Base-by-base conservation (phyloP, 2,329 filamentous ascomycete species). In the Delphinella strobiligena region DNA sequence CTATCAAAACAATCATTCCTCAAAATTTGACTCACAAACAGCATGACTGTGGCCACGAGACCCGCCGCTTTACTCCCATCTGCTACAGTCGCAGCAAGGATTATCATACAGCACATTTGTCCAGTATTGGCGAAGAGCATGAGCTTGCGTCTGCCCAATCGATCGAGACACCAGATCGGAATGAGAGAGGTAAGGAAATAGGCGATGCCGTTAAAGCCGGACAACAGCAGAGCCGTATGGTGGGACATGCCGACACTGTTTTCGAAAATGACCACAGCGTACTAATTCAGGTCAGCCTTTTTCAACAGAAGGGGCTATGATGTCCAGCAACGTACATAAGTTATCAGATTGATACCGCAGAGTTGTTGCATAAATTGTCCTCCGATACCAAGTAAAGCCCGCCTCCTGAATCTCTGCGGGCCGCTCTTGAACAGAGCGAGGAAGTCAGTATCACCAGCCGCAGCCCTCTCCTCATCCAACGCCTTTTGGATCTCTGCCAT, bases 141-240 rank as follows among this genome's bases (percentile, higher is more conserved):
- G 54, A n/a, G n/a, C n/a, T n/a, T n/a, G 10, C 62, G 53, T 19
- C 62, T 56, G 9, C 62, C 79, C 3, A 79, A 72, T 1, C 73
- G 69, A 56, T 82, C 78, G 29, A 81, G 75, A 33, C 63, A 14
- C 45, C 66, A 56, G 41, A 41, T 43, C 9, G 44, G 44, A 5
- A 46, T 43, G 33, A 46, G 43, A 60, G 58, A 61, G 2, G 58
- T 57, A 18, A 61, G 52, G 51, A 56, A 62, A 44, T 61, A 62
- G 43, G 61, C 59, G 2, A 60, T 62, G n/a, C 64, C 48, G 51
- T 61, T 24, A 32, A 53, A 47, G 1, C 53, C 53, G 16, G 52
- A 50, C 53, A 55, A 55, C 33, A 56, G 45, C 4, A 47, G 48
- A 3, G 53, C 45, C n/a, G 51, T 36, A 8, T 52, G 38, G 8